Percentiles rank a stretch among this genome's conserved stretches.
These are phyloP conservation scores for Exsudoporus frostii DNA, from an alignment of 768 basidiomycete genomes.

Conservation along the genomic window DNA sequence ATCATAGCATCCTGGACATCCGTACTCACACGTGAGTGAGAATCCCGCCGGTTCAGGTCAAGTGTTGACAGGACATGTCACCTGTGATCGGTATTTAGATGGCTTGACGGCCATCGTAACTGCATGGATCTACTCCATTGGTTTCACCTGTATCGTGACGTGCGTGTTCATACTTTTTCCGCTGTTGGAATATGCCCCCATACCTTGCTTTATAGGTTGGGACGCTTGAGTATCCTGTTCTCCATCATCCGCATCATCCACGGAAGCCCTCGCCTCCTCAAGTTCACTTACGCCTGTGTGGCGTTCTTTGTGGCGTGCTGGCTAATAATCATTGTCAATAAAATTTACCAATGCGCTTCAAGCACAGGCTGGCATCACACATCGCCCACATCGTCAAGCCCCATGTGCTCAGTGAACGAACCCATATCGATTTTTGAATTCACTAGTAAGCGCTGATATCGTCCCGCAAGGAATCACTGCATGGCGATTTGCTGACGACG, in stretches of 20 bases:
- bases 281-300: background rate
- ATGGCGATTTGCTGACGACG: background rate
- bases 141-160: background rate
- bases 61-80: background rate
- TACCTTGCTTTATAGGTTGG: background rate
- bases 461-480: background rate
- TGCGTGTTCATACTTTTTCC: background rate
- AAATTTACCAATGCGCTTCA: background rate
- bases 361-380: background rate
- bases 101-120: background rate
- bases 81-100: background rate
- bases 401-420: background rate
- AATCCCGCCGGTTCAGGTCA: background rate
- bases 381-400: background rate
- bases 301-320: constrained; percentile 1
- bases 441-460: no score
- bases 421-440: background rate
- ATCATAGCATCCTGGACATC: constrained; percentile 1
- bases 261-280: background rate
- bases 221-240: constrained; percentile 10
- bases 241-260: constrained; percentile 11
- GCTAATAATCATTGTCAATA: background rate
- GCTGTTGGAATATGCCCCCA: background rate
- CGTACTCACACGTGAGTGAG: background rate
- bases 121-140: background rate